Base-by-base conservation (phyloP, 2,329 filamentous ascomycete species). In the Colletotrichum melonis region DNA sequence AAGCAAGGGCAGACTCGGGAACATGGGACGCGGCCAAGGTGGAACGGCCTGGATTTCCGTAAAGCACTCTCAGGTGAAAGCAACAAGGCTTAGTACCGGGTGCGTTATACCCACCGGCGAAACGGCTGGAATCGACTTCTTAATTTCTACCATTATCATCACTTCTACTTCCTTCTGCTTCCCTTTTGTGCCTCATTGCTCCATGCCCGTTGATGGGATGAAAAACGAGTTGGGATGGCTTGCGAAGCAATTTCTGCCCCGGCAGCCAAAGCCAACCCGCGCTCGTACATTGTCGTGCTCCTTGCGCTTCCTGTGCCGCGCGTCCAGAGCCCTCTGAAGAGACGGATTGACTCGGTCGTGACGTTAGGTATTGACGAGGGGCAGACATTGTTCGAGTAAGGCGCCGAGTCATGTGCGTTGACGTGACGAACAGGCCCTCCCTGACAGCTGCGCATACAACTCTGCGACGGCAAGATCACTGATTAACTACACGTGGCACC, bases 401-500 rank as follows among this genome's bases (percentile, higher is more conserved):
- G 32, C 3, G 4, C 32, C 30, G 65, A 72, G 65, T 72, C 58
- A 69, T 72, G 69, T 28, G 28, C 12, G 42, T 22, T 49, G 42
- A 56, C 32, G 56, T 11, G 24, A 57, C 38, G 59, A 58, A 16
- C 35, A 58, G 38, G 58, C 46, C 46, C 28, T 30, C 57, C 58
- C 58, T 26, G 42, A 58, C 14, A 24, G 30, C 46, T 35, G 32
- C 8, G 9, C 35, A 49, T 49, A 22, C n/a, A 42, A 28, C 16
- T 32, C 42, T 54, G 42, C 52, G 19, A 59, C 46, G 32, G 5
- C 42, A 49, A 11, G 6, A n/a, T 49, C n/a, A 56, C 38, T 35
- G 32, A 35, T 67, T n/a, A 19, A 26, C 9, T 32, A 58, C 69
- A 69, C 69, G 65, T 72, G 65, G 69, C 65, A 72, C 14, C 49